These are phyloP conservation scores for apple (Malus domestica) DNA, from an alignment of 306 rosid species.

Conservation along the genomic window DNA sequence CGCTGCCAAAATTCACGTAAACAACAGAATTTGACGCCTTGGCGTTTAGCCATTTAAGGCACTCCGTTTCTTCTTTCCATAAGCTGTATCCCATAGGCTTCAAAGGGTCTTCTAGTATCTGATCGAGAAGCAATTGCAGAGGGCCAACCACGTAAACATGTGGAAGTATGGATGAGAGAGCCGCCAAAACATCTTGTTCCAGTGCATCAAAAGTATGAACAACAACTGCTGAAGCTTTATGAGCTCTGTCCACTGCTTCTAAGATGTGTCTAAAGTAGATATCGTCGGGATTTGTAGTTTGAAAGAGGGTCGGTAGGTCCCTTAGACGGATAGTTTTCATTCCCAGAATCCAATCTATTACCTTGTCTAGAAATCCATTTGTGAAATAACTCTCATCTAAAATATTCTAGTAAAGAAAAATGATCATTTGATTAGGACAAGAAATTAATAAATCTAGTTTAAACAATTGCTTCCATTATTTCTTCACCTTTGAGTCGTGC, in stretches of 20 bases:
- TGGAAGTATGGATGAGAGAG: background rate
- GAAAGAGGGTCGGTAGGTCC: background rate
- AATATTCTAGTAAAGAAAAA: background rate
- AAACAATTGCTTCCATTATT: background rate
- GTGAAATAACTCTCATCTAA: conserved; percentile 1
- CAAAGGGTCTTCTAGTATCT: background rate
- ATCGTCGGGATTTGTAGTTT: background rate
- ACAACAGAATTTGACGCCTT: background rate
- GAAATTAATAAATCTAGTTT: no score
- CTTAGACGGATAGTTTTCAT: background rate
- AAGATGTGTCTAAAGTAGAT: background rate
- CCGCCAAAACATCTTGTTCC: background rate
- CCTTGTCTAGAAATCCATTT: background rate
- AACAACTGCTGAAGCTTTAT: conserved; percentile 8
- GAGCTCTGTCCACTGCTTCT: background rate
- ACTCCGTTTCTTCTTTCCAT: conserved; percentile 1
- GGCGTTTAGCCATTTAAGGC: background rate
- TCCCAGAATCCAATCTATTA: background rate
- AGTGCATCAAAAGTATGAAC: background rate
- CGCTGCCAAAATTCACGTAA: background rate
- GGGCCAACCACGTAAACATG: background rate
- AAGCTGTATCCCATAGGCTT: background rate
- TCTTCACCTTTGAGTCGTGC: background rate
- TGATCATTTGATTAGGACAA: background rate
- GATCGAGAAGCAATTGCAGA: background rate